Evolutionary conservation across 2,329 filamentous ascomycete species (phyloP).

Genomic region (Niveomyces coronatus): DNA sequence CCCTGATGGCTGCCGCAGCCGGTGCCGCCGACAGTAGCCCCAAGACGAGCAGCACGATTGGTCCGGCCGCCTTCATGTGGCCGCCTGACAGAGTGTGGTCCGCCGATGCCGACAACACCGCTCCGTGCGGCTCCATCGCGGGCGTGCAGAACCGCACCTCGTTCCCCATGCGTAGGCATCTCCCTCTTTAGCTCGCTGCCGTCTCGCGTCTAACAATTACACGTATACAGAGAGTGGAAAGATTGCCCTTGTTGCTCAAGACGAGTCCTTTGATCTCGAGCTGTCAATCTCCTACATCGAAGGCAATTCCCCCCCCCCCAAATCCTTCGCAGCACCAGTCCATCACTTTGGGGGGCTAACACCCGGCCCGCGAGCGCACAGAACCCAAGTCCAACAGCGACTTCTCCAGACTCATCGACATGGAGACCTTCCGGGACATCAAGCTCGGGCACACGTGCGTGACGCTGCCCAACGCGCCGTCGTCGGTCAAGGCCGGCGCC

Average conservation of each 20-base stretch:
- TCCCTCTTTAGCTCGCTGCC: not conserved
- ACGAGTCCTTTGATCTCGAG: conserved; percentile 44
- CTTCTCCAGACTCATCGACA: conserved; percentile 28
- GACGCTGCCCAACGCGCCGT: conserved; percentile 23
- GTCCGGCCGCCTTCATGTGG: conserved; percentile 52
- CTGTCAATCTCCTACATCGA: conserved; percentile 42
- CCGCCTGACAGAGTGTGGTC: conserved; percentile 46
- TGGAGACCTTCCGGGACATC: conserved; percentile 26
- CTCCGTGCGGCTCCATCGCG: conserved; percentile 45
- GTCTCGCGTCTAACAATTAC: not conserved
- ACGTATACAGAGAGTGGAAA: conserved; percentile 39
- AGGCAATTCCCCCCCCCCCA: conserved; percentile 25
- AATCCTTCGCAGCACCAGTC: too few species aligned
- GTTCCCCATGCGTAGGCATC: conserved; percentile 40
- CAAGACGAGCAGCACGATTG: conserved; percentile 25
- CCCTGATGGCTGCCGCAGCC: conserved; percentile 7
- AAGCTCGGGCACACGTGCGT: conserved; percentile 38
- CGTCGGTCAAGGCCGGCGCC: conserved; percentile 26
- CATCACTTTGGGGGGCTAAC: too few species aligned
- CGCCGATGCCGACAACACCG: conserved; percentile 41
- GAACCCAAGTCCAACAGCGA: conserved; percentile 30
- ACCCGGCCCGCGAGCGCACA: too few species aligned
- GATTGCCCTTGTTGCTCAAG: conserved; percentile 45
- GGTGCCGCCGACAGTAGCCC: conserved; percentile 1
- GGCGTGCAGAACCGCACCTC: conserved; percentile 38